Conservation (phyloP, 2,329 filamentous ascomycete species). For the Colletotrichum orchidophilum region DNA sequence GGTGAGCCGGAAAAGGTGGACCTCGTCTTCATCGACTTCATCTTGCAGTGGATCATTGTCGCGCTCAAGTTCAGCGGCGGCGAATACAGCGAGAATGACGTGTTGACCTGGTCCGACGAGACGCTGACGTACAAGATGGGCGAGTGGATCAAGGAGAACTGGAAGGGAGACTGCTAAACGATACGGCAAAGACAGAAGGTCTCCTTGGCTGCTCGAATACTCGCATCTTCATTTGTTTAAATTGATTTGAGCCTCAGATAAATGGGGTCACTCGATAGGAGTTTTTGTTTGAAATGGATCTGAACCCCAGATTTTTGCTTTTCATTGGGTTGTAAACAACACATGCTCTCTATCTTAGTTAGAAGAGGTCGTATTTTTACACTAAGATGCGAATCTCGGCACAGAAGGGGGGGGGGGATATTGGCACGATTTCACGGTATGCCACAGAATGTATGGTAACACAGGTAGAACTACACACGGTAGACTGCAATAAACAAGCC, state of each 20-base stretch:
- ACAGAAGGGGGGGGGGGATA: neutral
- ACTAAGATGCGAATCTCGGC: neutral
- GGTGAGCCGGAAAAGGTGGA: constrained; percentile 79
- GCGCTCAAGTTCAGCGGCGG: constrained; percentile 72
- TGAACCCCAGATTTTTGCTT: neutral
- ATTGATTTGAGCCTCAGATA: neutral
- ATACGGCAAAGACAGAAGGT: neutral
- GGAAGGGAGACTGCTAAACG: constrained; percentile 58
- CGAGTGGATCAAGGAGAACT: constrained; percentile 68
- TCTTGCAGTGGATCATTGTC: constrained; percentile 81
- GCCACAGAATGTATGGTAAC: neutral
- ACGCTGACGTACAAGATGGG: constrained; percentile 65
- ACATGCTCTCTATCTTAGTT: neutral
- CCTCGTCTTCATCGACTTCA: constrained; percentile 90
- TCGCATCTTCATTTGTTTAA: neutral
- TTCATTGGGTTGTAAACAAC: neutral
- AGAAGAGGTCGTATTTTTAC: neutral
- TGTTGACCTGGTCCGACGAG: constrained; percentile 61
- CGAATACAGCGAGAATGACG: constrained; percentile 58
- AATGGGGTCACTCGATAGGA: neutral
- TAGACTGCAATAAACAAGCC: constrained; percentile 17
- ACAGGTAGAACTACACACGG: neutral
- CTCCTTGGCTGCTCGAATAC: neutral
- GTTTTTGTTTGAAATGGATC: neutral
- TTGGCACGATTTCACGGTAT: neutral